Conservation (phyloP, 78 protist species). For the Dictyostelium purpureum region DNA sequence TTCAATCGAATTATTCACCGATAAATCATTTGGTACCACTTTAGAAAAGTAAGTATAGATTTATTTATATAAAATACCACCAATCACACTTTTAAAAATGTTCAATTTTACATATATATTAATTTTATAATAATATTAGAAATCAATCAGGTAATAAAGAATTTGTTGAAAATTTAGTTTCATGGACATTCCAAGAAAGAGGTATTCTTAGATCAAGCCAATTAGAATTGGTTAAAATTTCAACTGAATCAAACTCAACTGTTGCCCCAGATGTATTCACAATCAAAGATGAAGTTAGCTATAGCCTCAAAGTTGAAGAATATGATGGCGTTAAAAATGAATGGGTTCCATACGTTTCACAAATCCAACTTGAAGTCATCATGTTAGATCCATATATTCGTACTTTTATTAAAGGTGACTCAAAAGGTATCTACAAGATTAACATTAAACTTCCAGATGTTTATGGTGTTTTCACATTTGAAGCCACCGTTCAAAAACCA, state of each 20-base stretch:
- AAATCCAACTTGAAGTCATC: slow-evolving; percentile 79
- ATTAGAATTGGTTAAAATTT: slow-evolving; percentile 17
- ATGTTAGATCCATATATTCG: slow-evolving; percentile 92
- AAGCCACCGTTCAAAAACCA: slow-evolving; percentile 57
- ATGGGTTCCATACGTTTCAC: slow-evolving; percentile 87
- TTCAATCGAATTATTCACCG: slow-evolving; percentile 80
- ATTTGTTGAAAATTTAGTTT: slow-evolving; percentile 49
- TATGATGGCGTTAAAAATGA: slow-evolving; percentile 34
- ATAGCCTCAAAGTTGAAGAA: slow-evolving; percentile 80
- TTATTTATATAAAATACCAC: not conserved
- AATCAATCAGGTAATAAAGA: slow-evolving; percentile 42
- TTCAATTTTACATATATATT: not conserved
- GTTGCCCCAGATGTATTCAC: slow-evolving; percentile 13
- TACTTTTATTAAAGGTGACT: slow-evolving; percentile 49
- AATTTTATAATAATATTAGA: not conserved
- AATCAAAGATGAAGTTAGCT: slow-evolving; percentile 42
- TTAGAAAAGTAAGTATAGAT: not conserved
- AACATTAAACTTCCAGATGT: slow-evolving; percentile 88
- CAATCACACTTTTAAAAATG: not conserved
- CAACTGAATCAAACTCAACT: slow-evolving; percentile 7
- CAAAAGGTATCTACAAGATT: slow-evolving; percentile 37
- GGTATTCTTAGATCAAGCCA: slow-evolving; percentile 78
- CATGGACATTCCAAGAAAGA: slow-evolving; percentile 84
- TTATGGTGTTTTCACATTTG: slow-evolving; percentile 91
- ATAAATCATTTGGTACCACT: slow-evolving; percentile 28